Percentiles rank a stretch among this genome's conserved stretches.
phyloP scores from a whole-genome alignment of 2,329 filamentous ascomycete species.

The Alternaria arborescens region DNA sequence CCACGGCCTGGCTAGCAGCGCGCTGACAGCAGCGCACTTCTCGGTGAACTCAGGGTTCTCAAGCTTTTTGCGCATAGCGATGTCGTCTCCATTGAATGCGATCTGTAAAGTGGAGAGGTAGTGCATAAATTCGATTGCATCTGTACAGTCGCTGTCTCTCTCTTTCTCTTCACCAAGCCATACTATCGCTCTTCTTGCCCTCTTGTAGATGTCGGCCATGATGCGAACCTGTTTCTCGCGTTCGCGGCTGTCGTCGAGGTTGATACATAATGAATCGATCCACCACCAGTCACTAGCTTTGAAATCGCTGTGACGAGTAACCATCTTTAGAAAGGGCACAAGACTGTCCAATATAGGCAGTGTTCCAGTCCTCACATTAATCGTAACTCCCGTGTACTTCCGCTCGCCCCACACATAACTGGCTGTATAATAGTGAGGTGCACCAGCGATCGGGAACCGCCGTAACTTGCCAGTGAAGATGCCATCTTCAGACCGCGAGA shows the following conservation, averaged over 20 bases:
- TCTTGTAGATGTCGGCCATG: conserved; percentile 44
- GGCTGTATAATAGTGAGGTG: conserved; percentile 40
- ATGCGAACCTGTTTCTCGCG: conserved; percentile 42
- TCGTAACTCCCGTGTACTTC: too few species aligned
- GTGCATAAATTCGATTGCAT: conserved; percentile 36
- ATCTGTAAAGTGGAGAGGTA: conserved; percentile 30
- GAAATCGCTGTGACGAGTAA: too few species aligned
- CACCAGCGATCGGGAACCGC: conserved; percentile 32
- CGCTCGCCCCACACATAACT: conserved; percentile 23
- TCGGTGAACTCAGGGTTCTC: conserved; percentile 19
- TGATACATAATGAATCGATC: conserved; percentile 45
- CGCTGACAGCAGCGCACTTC: conserved; percentile 34
- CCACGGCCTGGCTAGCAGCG: conserved; percentile 37
- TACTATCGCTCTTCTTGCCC: conserved; percentile 29
- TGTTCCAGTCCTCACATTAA: too few species aligned
- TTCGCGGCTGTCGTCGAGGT: conserved; percentile 36
- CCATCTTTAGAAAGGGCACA: too few species aligned
- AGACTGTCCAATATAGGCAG: too few species aligned
- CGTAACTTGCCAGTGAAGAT: conserved; percentile 26
- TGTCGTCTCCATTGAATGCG: conserved; percentile 27
- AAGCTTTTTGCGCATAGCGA: conserved; percentile 27
- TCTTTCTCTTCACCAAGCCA: conserved; percentile 40
- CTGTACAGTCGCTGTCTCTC: conserved; percentile 31
- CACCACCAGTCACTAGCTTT: conserved; percentile 23
- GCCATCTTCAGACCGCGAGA: conserved; percentile 18